phyloP scores from a whole-genome alignment of 176 grass and related monocot genomes.

The Alloteropsis semialata region DNA sequence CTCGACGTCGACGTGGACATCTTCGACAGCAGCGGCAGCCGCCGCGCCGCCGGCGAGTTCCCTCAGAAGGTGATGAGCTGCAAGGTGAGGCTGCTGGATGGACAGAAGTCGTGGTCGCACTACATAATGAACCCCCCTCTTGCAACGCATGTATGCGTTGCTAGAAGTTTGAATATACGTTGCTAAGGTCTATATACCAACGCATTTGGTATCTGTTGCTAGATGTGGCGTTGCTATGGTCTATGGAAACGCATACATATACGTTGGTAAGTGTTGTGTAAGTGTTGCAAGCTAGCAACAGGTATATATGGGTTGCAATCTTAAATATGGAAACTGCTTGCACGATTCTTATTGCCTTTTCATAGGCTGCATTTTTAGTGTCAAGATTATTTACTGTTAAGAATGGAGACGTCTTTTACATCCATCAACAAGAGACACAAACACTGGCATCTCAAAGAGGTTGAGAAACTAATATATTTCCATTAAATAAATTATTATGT shows the following conservation, averaged over 20 bases:
- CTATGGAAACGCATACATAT: background rate
- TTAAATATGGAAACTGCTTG: too few species aligned
- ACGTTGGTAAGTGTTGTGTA: background rate
- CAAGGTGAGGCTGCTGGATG: background rate
- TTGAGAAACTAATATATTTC: too few species aligned
- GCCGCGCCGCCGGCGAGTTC: background rate
- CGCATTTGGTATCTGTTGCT: background rate
- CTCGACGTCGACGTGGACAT: conserved; percentile 14
- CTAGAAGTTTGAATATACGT: background rate
- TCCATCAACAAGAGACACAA: too few species aligned
- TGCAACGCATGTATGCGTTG: background rate
- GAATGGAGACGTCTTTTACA: too few species aligned
- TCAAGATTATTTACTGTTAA: too few species aligned
- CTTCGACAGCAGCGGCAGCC: background rate
- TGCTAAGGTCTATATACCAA: background rate
- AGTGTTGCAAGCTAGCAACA: background rate
- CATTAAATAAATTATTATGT: too few species aligned
- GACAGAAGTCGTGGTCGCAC: too few species aligned
- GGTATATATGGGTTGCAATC: background rate
- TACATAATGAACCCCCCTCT: too few species aligned
- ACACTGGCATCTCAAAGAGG: too few species aligned
- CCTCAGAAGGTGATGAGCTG: background rate
- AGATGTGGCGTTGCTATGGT: background rate
- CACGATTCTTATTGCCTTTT: too few species aligned
- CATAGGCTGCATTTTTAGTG: too few species aligned